These are phyloP conservation scores for Trypanosoma brucei DNA, from an alignment of 208 protist species.

Conservation along the genomic window DNA sequence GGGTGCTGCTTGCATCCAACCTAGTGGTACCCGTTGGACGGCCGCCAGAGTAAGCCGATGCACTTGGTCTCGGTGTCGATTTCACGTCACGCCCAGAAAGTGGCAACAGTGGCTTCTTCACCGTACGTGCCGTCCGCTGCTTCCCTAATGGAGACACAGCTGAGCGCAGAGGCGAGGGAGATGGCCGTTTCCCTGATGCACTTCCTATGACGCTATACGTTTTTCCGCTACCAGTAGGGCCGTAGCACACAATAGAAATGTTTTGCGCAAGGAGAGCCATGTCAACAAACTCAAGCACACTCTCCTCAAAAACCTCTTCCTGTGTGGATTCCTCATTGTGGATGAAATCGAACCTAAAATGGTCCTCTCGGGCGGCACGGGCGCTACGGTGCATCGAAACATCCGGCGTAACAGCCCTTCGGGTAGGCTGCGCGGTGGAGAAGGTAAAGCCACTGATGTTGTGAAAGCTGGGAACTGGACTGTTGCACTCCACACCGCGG, in stretches of 20 bases:
- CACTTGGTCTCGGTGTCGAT: background rate
- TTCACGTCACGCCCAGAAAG: background rate
- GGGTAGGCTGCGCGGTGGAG: background rate
- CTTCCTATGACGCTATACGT: slow-evolving; percentile 89
- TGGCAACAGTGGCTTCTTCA: background rate
- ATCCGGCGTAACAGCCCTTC: background rate
- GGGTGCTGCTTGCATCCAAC: background rate
- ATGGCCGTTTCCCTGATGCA: background rate
- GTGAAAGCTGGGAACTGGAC: slow-evolving; percentile 4
- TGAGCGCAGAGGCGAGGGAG: background rate
- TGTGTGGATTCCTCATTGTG: slow-evolving; percentile 78
- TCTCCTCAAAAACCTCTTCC: slow-evolving; percentile 89
- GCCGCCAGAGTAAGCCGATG: too few species aligned
- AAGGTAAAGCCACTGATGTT: background rate
- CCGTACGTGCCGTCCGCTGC: background rate
- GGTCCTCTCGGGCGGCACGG: slow-evolving; percentile 42
- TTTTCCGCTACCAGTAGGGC: slow-evolving; percentile 86
- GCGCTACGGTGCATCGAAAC: background rate
- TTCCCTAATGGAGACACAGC: background rate
- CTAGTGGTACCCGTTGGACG: background rate
- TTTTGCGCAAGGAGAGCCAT: slow-evolving; percentile 81
- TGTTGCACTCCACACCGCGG: background rate
- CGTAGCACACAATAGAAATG: slow-evolving; percentile 81
- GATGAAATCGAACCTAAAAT: slow-evolving; percentile 83
- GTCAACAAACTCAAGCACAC: slow-evolving; percentile 72